Percentiles rank a stretch among this genome's conserved stretches.
Evolutionary conservation across 805 yeast species (phyloP).

Genomic region (Candida tammaniensis): DNA sequence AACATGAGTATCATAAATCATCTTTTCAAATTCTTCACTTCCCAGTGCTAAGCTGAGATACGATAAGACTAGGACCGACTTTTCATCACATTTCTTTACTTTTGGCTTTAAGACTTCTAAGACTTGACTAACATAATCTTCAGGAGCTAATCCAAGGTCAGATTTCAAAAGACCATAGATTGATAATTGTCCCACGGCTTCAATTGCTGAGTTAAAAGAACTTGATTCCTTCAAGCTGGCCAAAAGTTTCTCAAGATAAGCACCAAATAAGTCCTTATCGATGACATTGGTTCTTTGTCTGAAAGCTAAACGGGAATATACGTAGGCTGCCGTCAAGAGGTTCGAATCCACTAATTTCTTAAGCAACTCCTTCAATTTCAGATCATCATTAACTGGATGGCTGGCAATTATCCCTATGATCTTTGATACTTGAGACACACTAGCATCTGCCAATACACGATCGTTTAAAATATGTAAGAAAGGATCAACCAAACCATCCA

Average conservation of each 20-base stretch:
- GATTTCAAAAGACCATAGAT: conserved; percentile 49
- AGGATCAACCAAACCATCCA: conserved; percentile 16
- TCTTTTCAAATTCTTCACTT: conserved; percentile 11
- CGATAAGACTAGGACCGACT: conserved; percentile 55
- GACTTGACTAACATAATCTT: conserved; percentile 11
- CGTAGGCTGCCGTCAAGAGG: conserved; percentile 38
- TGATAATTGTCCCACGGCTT: conserved; percentile 41
- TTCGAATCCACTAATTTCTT: conserved; percentile 7
- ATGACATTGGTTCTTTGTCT: conserved; percentile 24
- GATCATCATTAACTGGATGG: conserved; percentile 26
- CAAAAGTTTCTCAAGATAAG: conserved; percentile 13
- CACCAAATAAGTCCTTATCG: conserved; percentile 8
- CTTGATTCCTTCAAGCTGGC: conserved; percentile 17
- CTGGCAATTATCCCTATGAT: conserved; percentile 49
- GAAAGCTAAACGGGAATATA: conserved; percentile 45
- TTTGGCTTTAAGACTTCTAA: conserved; percentile 30
- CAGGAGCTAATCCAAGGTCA: conserved; percentile 3
- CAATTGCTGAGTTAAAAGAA: conserved; percentile 28
- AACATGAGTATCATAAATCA: conserved; percentile 54
- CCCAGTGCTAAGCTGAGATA: conserved; percentile 43
- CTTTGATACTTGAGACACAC: conserved; percentile 36
- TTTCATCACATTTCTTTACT: conserved; percentile 58
- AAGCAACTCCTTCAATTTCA: conserved; percentile 9
- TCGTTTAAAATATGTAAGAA: conserved; percentile 25
- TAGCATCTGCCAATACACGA: conserved; percentile 18